phyloP scores from a whole-genome alignment of 306 rosid genomes.

The Quercus ilex region DNA sequence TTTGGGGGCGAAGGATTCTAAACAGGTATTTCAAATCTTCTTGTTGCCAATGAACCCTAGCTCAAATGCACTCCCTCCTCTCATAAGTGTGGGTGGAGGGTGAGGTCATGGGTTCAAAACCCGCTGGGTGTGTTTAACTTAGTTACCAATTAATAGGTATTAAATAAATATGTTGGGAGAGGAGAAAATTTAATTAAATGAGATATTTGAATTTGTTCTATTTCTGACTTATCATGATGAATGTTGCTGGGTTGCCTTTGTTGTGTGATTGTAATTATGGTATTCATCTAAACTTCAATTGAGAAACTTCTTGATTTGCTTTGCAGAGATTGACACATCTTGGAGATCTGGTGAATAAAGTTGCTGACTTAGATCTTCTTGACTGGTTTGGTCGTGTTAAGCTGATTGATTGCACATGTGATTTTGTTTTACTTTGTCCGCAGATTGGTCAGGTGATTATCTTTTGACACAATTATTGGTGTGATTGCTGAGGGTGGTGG shows the following conservation, averaged over 20 bases:
- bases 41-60: not conserved
- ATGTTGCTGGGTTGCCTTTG: not conserved
- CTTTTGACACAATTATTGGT: not conserved
- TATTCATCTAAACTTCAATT: constrained; percentile 1
- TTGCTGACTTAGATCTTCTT: constrained; percentile 61
- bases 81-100: too few species aligned
- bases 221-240: not conserved
- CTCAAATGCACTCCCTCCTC: too few species aligned
- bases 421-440: constrained; percentile 68
- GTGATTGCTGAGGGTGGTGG: too few species aligned
- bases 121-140: too few species aligned
- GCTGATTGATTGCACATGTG: constrained; percentile 76
- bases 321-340: constrained; percentile 61
- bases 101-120: too few species aligned
- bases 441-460: constrained; percentile 78
- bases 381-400: constrained; percentile 86
- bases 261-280: not conserved
- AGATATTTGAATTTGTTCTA: not conserved
- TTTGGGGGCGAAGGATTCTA: constrained; percentile 36
- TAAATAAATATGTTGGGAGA: not conserved
- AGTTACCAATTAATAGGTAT: too few species aligned
- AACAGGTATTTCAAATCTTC: constrained; percentile 45
- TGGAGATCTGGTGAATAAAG: constrained; percentile 53
- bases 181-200: not conserved
- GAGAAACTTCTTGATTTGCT: constrained; percentile 8